Base-by-base conservation (phyloP, 73 alveolate genomes). In the Tetrahymena malaccensis region DNA sequence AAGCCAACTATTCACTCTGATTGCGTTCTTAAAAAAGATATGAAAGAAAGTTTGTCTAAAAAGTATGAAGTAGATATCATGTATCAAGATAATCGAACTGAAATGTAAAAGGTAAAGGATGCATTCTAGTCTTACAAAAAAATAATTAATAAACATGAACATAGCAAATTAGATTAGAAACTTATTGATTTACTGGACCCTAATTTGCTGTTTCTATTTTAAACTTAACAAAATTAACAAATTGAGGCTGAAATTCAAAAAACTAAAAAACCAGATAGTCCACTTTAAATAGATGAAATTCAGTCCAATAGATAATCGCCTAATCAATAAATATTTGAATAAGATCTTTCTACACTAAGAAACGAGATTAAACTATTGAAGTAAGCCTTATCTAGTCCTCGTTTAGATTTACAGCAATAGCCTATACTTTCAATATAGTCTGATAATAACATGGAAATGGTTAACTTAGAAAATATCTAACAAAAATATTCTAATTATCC, bases 1-100 rank as follows among this genome's bases (percentile, higher is more conserved):
- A 94, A 94, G 50, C 96, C 96, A 17, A 94, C 44, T 12, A 94
- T 94, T n/a, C 89, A 57, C 40, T 94, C 93, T 50, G 40, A 94
- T 34, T 56, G 33, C 35, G 33, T 56, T 56, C 33, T 25, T 1
- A 7, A 56, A 21, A 56, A 56, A 56, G 85, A 56, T 56, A 56
- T 56, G 85, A 56, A 56, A 56, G 34, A 56, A 35, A 56, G 85
- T 12, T 12, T 22, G 33, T 56, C 85, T 22, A 56, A 56, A 56
- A 9, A 56, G 85, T 56, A 56, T 56, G 85, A 56, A 56, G 85
- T 56, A 7, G 85, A 56, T 56, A 25, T 56, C 13, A 21, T 56
- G 25, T 56, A 56, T 56, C 15, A 56, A 56, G 85, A 56, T 13
- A 56, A 56, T 56, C 85, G 85, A 3, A 56, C 85, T 9, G 85